Evolutionary conservation across 177 flowering plant genomes (phyloP).

Genomic region (Telopea speciosissima): DNA sequence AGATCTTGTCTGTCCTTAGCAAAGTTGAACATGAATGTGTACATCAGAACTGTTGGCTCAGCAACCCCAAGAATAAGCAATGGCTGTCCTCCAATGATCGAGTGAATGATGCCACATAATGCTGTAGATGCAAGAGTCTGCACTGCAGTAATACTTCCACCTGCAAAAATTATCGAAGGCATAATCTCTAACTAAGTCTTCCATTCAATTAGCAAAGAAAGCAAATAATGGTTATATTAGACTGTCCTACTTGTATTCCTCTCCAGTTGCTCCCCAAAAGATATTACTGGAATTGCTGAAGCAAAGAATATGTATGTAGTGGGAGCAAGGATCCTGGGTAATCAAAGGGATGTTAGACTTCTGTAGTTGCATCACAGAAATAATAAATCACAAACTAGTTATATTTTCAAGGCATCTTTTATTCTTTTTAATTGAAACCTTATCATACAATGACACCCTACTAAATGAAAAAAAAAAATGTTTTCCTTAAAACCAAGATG

Average conservation of each 20-base stretch:
- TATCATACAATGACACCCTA: not conserved
- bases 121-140: conserved; percentile 95
- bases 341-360: conserved; percentile 5
- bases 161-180: conserved; percentile 33
- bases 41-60: conserved; percentile 97
- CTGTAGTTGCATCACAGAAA: not conserved
- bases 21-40: conserved; percentile 89
- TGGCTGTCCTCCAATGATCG: conserved; percentile 92
- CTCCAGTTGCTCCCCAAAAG: conserved; percentile 95
- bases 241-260: conserved; percentile 58
- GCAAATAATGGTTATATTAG: conserved; percentile 3
- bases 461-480: not conserved
- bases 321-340: conserved; percentile 88
- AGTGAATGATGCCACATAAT: conserved; percentile 87
- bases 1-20: conserved; percentile 74
- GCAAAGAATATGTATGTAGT: conserved; percentile 97
- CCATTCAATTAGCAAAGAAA: conserved; percentile 7
- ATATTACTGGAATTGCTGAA: conserved; percentile 95
- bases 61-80: conserved; percentile 92
- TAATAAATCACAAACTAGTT: conserved; percentile 3
- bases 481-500: not conserved
- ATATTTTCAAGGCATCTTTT: conserved; percentile 2
- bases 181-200: not conserved
- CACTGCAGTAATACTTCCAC: conserved; percentile 87
- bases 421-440: too few species aligned